Base-by-base conservation (phyloP, 1,284 basidiomycete species). In the Caloboletus inedulis region DNA sequence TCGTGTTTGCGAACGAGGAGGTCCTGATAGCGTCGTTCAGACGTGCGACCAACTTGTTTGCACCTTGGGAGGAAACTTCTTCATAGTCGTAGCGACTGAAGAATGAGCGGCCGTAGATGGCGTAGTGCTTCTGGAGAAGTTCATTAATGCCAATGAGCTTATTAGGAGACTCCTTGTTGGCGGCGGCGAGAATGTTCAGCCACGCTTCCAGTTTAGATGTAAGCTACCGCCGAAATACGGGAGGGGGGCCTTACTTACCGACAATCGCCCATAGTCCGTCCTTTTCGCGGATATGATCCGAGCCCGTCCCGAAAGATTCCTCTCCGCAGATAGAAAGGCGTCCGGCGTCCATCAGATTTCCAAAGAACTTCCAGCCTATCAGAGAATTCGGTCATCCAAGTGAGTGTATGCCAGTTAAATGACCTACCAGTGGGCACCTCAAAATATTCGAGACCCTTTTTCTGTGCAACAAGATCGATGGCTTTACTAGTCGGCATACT, bases 1-100 rank as follows among this genome's bases (percentile, higher is more conserved):
- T 74, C 39, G 82, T 83, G 63, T 85, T 80, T 62, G 79, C 76
- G 62, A 96, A 85, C 41, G 82, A 83, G 9, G 80, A 76, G 10
- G 79, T 75, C 54, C 79, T 74, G 70, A 98, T 88, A 47, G 84
- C 79, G 19, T 77, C 69, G 67, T 94, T 85, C 62, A 99, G 76
- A 62, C 85, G 78, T 44, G 79, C 80, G 69, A 98, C 94, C 65
- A 99, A 78, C 58, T 85, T 83, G 64, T 90, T 84, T 44, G 97
- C 96, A 31, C 90, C 92, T 33, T 89, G 90, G 0, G 93, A 93
- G 14, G 91, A 82, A 45, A 98, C 94, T 72, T 99, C 97, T 72
- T 99, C 96, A 76, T 99, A 99, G 76, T 99, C 96, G 75, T 99
- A 99, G 60, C 94, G 87, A 57, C 91, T 94, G 82, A 98, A 99